Conservation (phyloP, 2,329 filamentous ascomycete species). For the Pseudocercospora macadamiae region DNA sequence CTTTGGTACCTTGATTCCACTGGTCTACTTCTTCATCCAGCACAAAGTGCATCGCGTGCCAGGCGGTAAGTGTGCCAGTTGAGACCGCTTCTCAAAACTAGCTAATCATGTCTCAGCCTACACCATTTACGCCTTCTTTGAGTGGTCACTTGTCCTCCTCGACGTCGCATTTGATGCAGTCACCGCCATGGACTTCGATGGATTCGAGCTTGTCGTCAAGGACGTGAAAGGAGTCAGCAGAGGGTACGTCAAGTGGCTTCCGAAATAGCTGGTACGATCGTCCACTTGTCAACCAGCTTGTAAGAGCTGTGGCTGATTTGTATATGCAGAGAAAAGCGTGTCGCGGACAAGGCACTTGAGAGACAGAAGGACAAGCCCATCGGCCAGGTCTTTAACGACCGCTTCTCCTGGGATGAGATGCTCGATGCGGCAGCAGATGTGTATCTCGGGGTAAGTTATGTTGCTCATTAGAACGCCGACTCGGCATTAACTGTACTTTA, state of each 20-base stretch:
- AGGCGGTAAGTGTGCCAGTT: slow-evolving; percentile 68
- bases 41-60: slow-evolving; percentile 95
- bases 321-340: slow-evolving; percentile 31
- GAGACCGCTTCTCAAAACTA: not conserved
- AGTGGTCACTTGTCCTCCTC: slow-evolving; percentile 92
- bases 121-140: slow-evolving; percentile 96
- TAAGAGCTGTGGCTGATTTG: slow-evolving; percentile 11
- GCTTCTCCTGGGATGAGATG: slow-evolving; percentile 73
- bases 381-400: slow-evolving; percentile 68
- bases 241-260: slow-evolving; percentile 98
- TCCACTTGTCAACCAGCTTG: slow-evolving; percentile 24
- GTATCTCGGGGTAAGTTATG: slow-evolving; percentile 78
- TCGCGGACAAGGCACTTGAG: slow-evolving; percentile 36
- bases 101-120: slow-evolving; percentile 69
- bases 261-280: slow-evolving; percentile 70
- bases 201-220: slow-evolving; percentile 83
- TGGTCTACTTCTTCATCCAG: slow-evolving; percentile 97
- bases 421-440: slow-evolving; percentile 84
- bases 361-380: slow-evolving; percentile 70
- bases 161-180: slow-evolving; percentile 97
- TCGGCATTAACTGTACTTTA: slow-evolving; percentile 41
- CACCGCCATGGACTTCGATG: slow-evolving; percentile 86
- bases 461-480: not conserved
- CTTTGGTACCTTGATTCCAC: slow-evolving; percentile 84
- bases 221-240: slow-evolving; percentile 89